Conservation (phyloP, 1,139 yeast genomes). For the Sugiyamaella castrensis region DNA sequence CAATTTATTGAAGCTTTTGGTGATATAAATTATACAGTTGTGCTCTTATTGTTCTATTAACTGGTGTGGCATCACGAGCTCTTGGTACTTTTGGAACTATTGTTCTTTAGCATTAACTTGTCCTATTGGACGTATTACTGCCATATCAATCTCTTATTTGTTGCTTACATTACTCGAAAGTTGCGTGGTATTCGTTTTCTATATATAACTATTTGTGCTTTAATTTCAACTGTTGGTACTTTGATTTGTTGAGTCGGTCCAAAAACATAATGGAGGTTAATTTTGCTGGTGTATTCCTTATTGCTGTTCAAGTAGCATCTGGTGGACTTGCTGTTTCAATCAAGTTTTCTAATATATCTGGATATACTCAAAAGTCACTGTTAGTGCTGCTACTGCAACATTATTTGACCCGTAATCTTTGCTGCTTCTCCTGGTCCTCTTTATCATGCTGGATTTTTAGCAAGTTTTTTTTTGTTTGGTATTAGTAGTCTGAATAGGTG, state of each 20-base stretch:
- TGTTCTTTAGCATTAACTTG: slow-evolving; percentile 39
- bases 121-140: slow-evolving; percentile 37
- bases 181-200: no score
- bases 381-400: slow-evolving; percentile 56
- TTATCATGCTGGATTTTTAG: slow-evolving; percentile 48
- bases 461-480: slow-evolving; percentile 32
- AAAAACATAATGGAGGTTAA: slow-evolving; percentile 7
- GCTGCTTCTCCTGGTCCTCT: slow-evolving; percentile 52
- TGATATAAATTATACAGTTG: slow-evolving; percentile 36
- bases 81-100: slow-evolving; percentile 23
- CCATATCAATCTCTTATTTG: slow-evolving; percentile 4
- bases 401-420: slow-evolving; percentile 67
- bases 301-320: slow-evolving; percentile 11
- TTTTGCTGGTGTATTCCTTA: slow-evolving; percentile 16
- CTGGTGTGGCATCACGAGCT: slow-evolving; percentile 26
- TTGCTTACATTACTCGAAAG: slow-evolving; percentile 6
- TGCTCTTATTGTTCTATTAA: slow-evolving; percentile 23
- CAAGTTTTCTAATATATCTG: slow-evolving; percentile 54
- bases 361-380: slow-evolving; percentile 64
- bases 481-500: slow-evolving; percentile 40
- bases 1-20: slow-evolving; percentile 39
- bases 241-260: no score
- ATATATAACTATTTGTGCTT: no score
- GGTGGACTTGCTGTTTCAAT: slow-evolving; percentile 36
- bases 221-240: no score